phyloP scores from a whole-genome alignment of 2,329 filamentous ascomycete species.

The Phyllosticta citrichinensis region DNA sequence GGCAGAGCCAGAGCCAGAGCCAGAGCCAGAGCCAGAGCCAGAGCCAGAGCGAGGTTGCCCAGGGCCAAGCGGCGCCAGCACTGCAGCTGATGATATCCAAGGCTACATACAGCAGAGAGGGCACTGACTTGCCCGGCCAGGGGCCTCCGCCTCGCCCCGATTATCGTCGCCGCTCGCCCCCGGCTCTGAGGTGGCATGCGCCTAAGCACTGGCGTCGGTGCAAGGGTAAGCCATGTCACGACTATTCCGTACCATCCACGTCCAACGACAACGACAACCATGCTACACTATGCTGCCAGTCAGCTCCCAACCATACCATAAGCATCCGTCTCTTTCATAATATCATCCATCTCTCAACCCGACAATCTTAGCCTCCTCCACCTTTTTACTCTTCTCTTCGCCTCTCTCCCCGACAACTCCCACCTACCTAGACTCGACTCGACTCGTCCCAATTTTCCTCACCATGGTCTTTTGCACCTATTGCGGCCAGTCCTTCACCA shows the following conservation, averaged over 20 bases:
- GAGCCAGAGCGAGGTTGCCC: background rate
- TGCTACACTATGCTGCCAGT: slow-evolving; percentile 10
- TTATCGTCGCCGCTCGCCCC: slow-evolving; percentile 2
- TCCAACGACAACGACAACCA: slow-evolving; percentile 5
- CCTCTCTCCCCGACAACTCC: background rate
- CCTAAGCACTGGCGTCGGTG: slow-evolving; percentile 9
- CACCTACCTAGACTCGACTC: background rate
- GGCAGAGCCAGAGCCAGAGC: background rate
- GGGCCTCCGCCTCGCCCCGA: background rate
- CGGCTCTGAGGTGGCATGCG: background rate
- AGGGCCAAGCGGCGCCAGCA: background rate
- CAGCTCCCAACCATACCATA: slow-evolving; percentile 11
- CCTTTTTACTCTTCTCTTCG: background rate
- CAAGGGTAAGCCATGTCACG: slow-evolving; percentile 12
- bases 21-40: no score
- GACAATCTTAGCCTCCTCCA: slow-evolving; percentile 2
- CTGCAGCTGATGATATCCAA: no score
- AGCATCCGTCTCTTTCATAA: slow-evolving; percentile 10
- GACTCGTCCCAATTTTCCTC: background rate
- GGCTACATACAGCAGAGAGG: no score
- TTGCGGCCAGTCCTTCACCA: slow-evolving; percentile 43
- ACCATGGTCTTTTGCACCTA: slow-evolving; percentile 46
- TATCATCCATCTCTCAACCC: slow-evolving; percentile 3
- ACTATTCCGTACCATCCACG: slow-evolving; percentile 9
- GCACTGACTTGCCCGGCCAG: background rate